These are phyloP conservation scores for Bipolaris gigantea DNA, from an alignment of 2,329 filamentous ascomycete genomes.

Conservation along the genomic window DNA sequence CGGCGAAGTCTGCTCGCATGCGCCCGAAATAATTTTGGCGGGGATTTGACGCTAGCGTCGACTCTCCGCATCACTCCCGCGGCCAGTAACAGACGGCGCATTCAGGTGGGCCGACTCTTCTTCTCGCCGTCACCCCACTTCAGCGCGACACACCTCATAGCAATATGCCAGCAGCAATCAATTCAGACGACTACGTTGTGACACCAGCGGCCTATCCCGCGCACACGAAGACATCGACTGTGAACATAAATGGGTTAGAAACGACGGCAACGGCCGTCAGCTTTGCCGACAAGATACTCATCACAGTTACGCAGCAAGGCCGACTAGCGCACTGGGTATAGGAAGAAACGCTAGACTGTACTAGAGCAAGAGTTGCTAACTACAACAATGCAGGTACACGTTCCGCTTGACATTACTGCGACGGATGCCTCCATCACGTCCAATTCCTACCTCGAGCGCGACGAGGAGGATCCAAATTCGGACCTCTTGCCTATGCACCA, in stretches of 20 bases:
- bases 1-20: conserved; percentile 11
- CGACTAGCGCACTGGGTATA: conserved; percentile 88
- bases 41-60: conserved; percentile 30
- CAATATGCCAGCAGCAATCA: conserved; percentile 15
- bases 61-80: conserved; percentile 20
- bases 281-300: conserved; percentile 87
- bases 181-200: conserved; percentile 24
- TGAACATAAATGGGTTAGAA: conserved; percentile 65
- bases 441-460: conserved; percentile 50
- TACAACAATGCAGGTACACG: conserved; percentile 66
- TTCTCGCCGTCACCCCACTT: background rate
- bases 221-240: conserved; percentile 57
- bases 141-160: background rate
- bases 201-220: conserved; percentile 66
- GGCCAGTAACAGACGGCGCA: conserved; percentile 5
- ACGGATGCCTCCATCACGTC: conserved; percentile 63
- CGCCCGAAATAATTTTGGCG: conserved; percentile 43
- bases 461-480: conserved; percentile 40
- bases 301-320: conserved; percentile 86
- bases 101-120: background rate
- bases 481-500: conserved; percentile 74
- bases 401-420: conserved; percentile 71
- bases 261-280: conserved; percentile 74
- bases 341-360: conserved; percentile 1
- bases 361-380: background rate